Evolutionary conservation across 2,329 filamentous ascomycete genomes (phyloP).

Genomic region (Botrytis paeoniae): DNA sequence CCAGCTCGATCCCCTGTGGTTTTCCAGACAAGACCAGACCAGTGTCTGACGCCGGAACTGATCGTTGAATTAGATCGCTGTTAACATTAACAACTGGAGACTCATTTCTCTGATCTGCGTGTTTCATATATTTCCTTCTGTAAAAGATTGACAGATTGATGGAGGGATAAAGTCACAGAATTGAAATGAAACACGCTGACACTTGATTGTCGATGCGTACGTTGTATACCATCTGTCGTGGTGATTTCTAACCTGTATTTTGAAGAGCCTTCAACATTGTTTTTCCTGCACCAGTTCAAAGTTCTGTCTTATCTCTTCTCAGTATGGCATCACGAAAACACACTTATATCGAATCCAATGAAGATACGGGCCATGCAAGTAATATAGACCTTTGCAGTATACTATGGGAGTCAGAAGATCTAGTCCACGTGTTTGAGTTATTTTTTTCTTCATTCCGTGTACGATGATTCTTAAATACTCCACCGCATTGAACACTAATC

Average conservation of each 20-base stretch:
- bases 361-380: neutral
- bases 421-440: neutral
- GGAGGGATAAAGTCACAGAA: neutral
- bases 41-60: neutral
- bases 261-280: neutral
- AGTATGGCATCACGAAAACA: neutral
- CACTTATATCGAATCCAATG: neutral
- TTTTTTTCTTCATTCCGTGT: neutral
- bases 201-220: neutral
- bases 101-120: neutral
- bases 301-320: neutral
- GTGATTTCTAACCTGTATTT: neutral
- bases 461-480: neutral
- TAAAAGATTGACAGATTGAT: neutral
- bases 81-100: neutral
- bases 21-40: neutral
- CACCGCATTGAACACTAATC: neutral
- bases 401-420: neutral
- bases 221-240: neutral
- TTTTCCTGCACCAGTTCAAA: neutral
- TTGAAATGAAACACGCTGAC: neutral
- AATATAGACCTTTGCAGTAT: neutral
- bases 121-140: neutral
- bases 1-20: neutral
- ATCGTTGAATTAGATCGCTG: neutral